Base-by-base conservation (phyloP, 163 green algal genomes). In the Coccomyxa subellipsoidea region DNA sequence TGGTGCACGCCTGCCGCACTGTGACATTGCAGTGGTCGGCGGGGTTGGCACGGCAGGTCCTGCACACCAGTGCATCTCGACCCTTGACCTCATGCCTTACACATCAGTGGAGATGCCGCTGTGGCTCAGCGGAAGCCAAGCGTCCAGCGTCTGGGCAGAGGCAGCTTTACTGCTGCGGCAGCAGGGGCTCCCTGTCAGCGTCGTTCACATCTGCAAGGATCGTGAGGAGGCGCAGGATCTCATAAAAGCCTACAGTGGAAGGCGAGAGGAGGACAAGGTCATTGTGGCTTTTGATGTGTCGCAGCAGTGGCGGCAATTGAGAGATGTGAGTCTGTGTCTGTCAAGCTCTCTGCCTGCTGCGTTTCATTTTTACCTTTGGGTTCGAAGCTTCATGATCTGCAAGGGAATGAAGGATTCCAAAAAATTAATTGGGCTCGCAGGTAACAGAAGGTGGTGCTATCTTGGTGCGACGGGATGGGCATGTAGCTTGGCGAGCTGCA, bases 391-490 rank as follows among this genome's bases (percentile, higher is more conserved):
- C n/a, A n/a, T n/a, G n/a, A n/a, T n/a, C n/a, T n/a, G n/a, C n/a
- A n/a, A n/a, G n/a, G n/a, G n/a, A n/a, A n/a, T n/a, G n/a, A n/a
- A n/a, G n/a, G n/a, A n/a, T n/a, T n/a, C n/a, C 47, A 59, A 7
- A 59, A 59, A 12, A 7, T 12, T 18, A 8, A 12, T 59, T 59
- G 21, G 47, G 21, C n/a, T 35, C 78, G 54, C 82, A 76, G 36
- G n/a, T 87, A 40, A 7, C 39, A 0, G 40, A 39, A 1, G 82
- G 75, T 23, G 86, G 78, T 5, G 90, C 84, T 6, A 32, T 96
- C 66, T 80, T 96, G 70, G 89, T 96, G 72, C 84, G 93, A 40
- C 93, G 93, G 0, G 93, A 96, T 78, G 93, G 92, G 0, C 93
- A 96, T 76, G 85, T 96, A 38, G 91, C 85, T 0, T 96, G 93